Evolutionary conservation across 2,329 filamentous ascomycete species (phyloP).

Genomic region (Colletotrichum caudatum): DNA sequence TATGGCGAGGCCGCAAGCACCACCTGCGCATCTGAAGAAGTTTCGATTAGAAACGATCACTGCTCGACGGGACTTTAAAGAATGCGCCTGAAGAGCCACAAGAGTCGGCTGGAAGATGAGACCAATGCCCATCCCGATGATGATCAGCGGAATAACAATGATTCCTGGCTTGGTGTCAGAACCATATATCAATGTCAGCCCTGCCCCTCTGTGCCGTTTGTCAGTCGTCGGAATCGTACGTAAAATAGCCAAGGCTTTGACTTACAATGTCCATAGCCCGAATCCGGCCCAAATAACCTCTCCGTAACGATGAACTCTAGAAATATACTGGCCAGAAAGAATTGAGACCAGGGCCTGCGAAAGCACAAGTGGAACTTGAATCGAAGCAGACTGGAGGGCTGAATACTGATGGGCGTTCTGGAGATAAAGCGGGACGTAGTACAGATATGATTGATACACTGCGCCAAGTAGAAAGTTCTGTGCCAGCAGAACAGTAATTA

Average conservation of each 20-base stretch:
- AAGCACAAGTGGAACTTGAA: conserved; percentile 63
- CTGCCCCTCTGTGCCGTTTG: conserved; percentile 54
- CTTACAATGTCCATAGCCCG: conserved; percentile 51
- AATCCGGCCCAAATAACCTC: conserved; percentile 65
- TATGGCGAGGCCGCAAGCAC: conserved; percentile 68
- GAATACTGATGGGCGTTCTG: conserved; percentile 62
- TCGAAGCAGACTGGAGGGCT: conserved; percentile 60
- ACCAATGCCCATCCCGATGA: conserved; percentile 67
- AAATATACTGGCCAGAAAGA: conserved; percentile 68
- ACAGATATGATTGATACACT: conserved; percentile 69
- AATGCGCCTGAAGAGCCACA: conserved; percentile 70
- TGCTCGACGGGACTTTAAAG: conserved; percentile 67
- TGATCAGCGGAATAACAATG: conserved; percentile 62
- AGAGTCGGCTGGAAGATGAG: conserved; percentile 61
- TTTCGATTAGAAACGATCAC: conserved; percentile 73
- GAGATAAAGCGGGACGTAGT: conserved; percentile 72
- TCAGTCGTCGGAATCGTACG: neutral
- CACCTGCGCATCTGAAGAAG: conserved; percentile 71
- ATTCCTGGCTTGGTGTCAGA: conserved; percentile 57
- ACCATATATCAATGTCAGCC: conserved; percentile 64
- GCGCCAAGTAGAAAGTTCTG: conserved; percentile 72
- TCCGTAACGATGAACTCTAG: conserved; percentile 66
- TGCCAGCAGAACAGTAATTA: conserved; percentile 65
- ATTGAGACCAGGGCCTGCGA: conserved; percentile 61
- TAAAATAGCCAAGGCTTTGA: neutral